Base-by-base conservation (phyloP, 331 rosid genomes). In the Malus hybrid region DNA sequence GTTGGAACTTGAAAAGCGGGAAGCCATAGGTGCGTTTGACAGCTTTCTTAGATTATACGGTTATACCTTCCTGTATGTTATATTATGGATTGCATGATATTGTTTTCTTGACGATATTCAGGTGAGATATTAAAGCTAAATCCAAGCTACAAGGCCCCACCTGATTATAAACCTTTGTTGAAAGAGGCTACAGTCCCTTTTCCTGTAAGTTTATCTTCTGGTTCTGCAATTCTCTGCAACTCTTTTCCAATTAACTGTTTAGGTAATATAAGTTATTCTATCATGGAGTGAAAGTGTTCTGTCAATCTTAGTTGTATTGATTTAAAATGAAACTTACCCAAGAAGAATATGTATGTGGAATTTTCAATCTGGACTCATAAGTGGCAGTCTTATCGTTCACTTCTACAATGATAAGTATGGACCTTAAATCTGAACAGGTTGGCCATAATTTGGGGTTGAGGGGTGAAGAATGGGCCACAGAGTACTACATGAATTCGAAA, bases 81-180 rank as follows among this genome's bases (percentile, higher is more conserved):
- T 81, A 68, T 68, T 55, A n/a, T 72, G 14, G 34, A 9, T 24
- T 39, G 52, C 72, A 63, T 55, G 73, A 61, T 80, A 42, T 60
- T 76, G 61, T 79, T 82, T 61, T 76, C 71, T 82, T 64, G 55
- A 76, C 81, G 77, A 66, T 75, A 55, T 83, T 50, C 87, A 90
- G 97, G 93, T 77, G 99, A 95, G 86, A 87, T 92, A 71, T 78
- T 90, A 68, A 88, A 87, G 83, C 66, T 92, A 71, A 96, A 95
- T 88, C 97, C 98, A 81, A 90, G 82, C 84, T 92, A 84, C 89
- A 89, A 85, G 80, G 88, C 90, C 80, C 99, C 97, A n/a, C 76
- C 89, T 78, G 93, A 87, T 83, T 95, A 85, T 79, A 92, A 85
- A 76, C 99, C 96, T 0, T 79, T 89, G 86, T 76, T 95, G 75